Conservation (phyloP, 75 land plant species). For the Gnetum montanum region DNA sequence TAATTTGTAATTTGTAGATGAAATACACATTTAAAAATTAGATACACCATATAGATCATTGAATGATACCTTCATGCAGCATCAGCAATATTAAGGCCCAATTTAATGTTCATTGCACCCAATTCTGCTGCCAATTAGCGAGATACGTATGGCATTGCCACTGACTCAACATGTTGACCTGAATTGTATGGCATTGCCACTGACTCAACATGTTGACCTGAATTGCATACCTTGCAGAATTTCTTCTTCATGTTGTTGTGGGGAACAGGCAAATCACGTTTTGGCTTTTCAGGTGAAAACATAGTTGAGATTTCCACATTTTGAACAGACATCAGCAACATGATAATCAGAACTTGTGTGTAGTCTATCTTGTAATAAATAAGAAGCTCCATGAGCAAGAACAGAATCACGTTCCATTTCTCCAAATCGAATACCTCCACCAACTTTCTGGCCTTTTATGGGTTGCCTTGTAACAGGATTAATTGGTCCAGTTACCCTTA, state of each 20-base stretch:
- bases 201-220: conserved; percentile 70
- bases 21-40: too few relatives aligned
- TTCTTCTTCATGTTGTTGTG: conserved; percentile 37
- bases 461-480: conserved; percentile 93
- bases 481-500: conserved; percentile 77
- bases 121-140: too few relatives aligned
- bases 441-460: conserved; percentile 82
- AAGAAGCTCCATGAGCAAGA: conserved; percentile 97
- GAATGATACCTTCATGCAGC: too few relatives aligned
- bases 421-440: conserved; percentile 98
- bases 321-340: conserved; percentile 79
- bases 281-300: conserved; percentile 26
- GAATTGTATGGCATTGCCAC: conserved; percentile 98
- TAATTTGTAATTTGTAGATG: too few relatives aligned
- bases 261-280: conserved; percentile 23
- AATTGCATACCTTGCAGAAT: conserved; percentile 59
- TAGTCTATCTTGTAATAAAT: conserved; percentile 87
- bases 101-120: too few relatives aligned
- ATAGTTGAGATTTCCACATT: conserved; percentile 77
- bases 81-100: too few relatives aligned
- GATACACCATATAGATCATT: too few relatives aligned
- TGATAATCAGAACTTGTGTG: conserved; percentile 96
- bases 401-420: conserved; percentile 98
- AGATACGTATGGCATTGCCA: too few relatives aligned
- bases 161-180: too few relatives aligned